These are phyloP conservation scores for Triangularia setosa DNA, from an alignment of 2,329 filamentous ascomycete genomes.

Conservation along the genomic window DNA sequence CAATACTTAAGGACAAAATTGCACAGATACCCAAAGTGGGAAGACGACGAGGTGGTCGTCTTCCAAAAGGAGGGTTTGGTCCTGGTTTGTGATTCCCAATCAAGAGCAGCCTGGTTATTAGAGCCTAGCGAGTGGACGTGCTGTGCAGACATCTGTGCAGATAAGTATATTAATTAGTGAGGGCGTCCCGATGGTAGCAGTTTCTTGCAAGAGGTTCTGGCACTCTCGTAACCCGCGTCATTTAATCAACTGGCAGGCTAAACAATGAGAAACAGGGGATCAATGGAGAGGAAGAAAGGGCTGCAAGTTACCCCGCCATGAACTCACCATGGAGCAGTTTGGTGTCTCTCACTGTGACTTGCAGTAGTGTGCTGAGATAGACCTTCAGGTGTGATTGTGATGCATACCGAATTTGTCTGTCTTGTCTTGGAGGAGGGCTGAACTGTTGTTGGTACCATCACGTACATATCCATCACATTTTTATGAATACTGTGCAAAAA, in stretches of 20 bases:
- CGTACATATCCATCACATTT: background rate
- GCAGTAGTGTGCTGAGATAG: background rate
- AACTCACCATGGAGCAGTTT: background rate
- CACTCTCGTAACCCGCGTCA: background rate
- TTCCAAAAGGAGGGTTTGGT: background rate
- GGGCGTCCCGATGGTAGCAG: background rate
- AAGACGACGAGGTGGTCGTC: background rate
- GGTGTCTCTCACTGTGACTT: background rate
- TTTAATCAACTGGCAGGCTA: background rate
- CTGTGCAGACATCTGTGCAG: background rate
- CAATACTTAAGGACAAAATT: background rate
- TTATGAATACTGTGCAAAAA: background rate
- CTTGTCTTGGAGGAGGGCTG: background rate
- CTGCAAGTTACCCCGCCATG: background rate
- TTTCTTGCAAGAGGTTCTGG: background rate
- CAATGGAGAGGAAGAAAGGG: background rate
- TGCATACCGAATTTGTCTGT: background rate
- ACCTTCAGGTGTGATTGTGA: background rate
- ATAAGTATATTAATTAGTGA: background rate
- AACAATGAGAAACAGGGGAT: background rate
- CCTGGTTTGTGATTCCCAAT: background rate
- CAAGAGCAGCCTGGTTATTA: background rate
- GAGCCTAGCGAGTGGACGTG: background rate
- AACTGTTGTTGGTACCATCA: background rate
- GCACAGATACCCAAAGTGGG: background rate